These are phyloP conservation scores for Oligophagozyma castellii DNA, from an alignment of 1,139 yeast genomes.

Conservation along the genomic window DNA sequence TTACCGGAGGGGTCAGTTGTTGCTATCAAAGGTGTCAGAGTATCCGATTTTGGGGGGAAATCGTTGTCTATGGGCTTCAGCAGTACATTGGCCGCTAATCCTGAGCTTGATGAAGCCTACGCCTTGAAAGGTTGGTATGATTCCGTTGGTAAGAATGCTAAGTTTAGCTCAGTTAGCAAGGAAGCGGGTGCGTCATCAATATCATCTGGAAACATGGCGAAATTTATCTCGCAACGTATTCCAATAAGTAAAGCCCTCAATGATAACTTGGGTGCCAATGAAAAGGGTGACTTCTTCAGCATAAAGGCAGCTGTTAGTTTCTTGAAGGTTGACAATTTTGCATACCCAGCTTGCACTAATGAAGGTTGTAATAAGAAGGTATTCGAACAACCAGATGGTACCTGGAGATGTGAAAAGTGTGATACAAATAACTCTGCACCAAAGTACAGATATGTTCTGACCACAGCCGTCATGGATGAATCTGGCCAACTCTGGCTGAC, in stretches of 20 bases:
- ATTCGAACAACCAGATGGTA: slow-evolving; percentile 52
- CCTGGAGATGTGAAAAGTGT: slow-evolving; percentile 94
- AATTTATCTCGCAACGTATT: slow-evolving; percentile 37
- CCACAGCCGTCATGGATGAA: slow-evolving; percentile 58
- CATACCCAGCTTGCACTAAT: slow-evolving; percentile 82
- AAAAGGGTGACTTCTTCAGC: slow-evolving; percentile 65
- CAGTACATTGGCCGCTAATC: slow-evolving; percentile 64
- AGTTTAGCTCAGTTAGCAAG: slow-evolving; percentile 47
- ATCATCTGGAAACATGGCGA: slow-evolving; percentile 20
- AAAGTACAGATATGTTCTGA: slow-evolving; percentile 63
- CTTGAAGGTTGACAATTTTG: slow-evolving; percentile 59
- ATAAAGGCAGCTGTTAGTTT: slow-evolving; percentile 62
- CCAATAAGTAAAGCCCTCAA: slow-evolving; percentile 54
- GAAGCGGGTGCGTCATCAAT: slow-evolving; percentile 23
- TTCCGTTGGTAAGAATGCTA: slow-evolving; percentile 51
- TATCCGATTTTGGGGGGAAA: slow-evolving; percentile 82
- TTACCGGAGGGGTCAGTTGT: slow-evolving; percentile 73
- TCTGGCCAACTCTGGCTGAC: slow-evolving; percentile 83
- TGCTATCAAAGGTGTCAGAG: slow-evolving; percentile 83
- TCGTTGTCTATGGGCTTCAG: slow-evolving; percentile 69
- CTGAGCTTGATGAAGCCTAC: slow-evolving; percentile 82
- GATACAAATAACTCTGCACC: slow-evolving; percentile 57
- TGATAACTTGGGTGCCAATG: slow-evolving; percentile 58
- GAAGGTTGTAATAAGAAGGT: slow-evolving; percentile 77
- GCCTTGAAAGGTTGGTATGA: slow-evolving; percentile 92